Evolutionary conservation across 1,139 yeast species (phyloP).

Genomic region (Yamadazyma conglobata): DNA sequence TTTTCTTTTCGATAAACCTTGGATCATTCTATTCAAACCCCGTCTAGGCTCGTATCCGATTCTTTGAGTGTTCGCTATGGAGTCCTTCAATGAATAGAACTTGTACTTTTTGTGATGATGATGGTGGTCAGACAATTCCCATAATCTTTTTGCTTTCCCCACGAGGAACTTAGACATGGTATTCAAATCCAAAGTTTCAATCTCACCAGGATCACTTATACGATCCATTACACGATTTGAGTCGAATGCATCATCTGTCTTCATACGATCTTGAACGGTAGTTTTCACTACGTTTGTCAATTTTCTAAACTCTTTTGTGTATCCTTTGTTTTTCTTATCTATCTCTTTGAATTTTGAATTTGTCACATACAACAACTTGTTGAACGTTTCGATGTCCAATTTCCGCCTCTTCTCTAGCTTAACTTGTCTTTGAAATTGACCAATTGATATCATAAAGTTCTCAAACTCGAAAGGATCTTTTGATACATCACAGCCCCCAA

Average conservation of each 20-base stretch:
- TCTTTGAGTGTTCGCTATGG: conserved; percentile 25
- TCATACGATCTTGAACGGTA: conserved; percentile 64
- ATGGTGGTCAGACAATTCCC: conserved; percentile 14
- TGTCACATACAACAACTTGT: conserved; percentile 56
- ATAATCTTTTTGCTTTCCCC: conserved; percentile 36
- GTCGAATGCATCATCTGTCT: conserved; percentile 23
- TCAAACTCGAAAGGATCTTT: conserved; percentile 85
- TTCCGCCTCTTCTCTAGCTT: conserved; percentile 55
- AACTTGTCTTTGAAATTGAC: conserved; percentile 60
- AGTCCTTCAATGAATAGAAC: conserved; percentile 38
- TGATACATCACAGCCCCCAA: conserved; percentile 76
- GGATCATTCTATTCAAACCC: conserved; percentile 36
- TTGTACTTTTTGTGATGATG: conserved; percentile 17
- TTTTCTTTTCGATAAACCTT: conserved; percentile 24
- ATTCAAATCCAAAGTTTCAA: conserved; percentile 44
- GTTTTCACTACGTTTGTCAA: conserved; percentile 65
- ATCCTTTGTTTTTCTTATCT: conserved; percentile 26
- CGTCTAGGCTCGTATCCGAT: conserved; percentile 23
- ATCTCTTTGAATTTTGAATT: conserved; percentile 36
- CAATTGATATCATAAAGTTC: conserved; percentile 55
- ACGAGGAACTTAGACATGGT: conserved; percentile 28
- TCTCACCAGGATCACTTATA: conserved; percentile 39
- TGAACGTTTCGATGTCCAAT: conserved; percentile 62
- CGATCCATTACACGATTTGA: conserved; percentile 29
- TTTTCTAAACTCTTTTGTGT: conserved; percentile 54